Percentiles rank a stretch among this genome's conserved stretches.
Conservation (phyloP, 345 rosid genomes). For the Corchorus capsularis region DNA sequence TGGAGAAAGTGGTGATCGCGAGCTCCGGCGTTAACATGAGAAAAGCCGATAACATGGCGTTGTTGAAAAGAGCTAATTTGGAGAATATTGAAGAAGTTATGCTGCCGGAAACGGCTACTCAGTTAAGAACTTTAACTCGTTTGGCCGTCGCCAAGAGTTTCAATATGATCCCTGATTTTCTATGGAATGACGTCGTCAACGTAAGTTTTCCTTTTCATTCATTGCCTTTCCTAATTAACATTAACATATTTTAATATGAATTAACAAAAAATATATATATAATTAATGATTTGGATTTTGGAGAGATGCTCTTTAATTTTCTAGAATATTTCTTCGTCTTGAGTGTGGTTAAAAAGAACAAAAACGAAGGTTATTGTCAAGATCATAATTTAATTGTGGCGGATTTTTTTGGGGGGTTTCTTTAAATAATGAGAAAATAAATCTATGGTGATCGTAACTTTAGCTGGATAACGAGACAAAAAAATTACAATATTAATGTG, state of each 20-base stretch:
- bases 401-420: too few relatives aligned
- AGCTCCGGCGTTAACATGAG: conserved; percentile 76
- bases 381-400: too few relatives aligned
- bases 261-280: not conserved
- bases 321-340: too few relatives aligned
- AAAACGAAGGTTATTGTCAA: too few relatives aligned
- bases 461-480: not conserved
- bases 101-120: conserved; percentile 66
- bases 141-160: conserved; percentile 46
- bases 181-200: conserved; percentile 54
- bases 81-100: conserved; percentile 59
- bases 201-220: conserved; percentile 40
- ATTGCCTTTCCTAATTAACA: too few relatives aligned
- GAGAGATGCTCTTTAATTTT: too few relatives aligned
- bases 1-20: conserved; percentile 80
- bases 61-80: conserved; percentile 49
- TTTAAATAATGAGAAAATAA: too few relatives aligned
- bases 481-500: not conserved
- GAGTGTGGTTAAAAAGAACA: too few relatives aligned
- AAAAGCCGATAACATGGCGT: conserved; percentile 47
- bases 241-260: not conserved
- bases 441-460: too few relatives aligned
- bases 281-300: too few relatives aligned
- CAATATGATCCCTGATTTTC: conserved; percentile 54
- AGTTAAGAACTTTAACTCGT: conserved; percentile 53